Conservation (phyloP, 306 rosid species). For the Glycyrrhiza uralensis region DNA sequence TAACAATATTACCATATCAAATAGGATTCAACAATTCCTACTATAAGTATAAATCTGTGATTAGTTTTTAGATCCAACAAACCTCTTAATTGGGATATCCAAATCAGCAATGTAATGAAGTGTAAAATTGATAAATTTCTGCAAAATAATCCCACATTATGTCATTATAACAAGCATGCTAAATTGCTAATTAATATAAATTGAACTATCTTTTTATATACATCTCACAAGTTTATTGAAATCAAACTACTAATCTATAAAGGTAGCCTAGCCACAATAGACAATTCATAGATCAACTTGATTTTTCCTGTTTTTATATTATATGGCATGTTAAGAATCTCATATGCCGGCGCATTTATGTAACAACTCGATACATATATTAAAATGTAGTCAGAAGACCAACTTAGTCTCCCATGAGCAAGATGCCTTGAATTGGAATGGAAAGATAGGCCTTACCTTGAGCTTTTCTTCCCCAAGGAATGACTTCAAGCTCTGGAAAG, state of each 20-base stretch:
- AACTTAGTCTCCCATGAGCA: neutral
- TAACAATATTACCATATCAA: slow-evolving; percentile 9
- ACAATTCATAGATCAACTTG: neutral
- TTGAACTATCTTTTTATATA: neutral
- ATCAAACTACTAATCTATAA: neutral
- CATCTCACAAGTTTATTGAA: neutral
- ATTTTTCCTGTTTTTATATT: neutral
- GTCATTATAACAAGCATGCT: neutral
- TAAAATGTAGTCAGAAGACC: neutral
- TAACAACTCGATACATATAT: neutral
- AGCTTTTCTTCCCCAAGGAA: slow-evolving; percentile 69
- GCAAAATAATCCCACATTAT: slow-evolving; percentile 26
- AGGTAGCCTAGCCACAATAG: neutral
- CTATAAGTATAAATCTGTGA: neutral
- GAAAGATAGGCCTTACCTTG: slow-evolving; percentile 45
- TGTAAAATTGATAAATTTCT: slow-evolving; percentile 72
- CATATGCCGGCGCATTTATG: neutral
- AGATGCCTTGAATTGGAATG: neutral
- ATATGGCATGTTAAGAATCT: neutral
- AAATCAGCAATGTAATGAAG: slow-evolving; percentile 82
- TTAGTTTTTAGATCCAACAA: slow-evolving; percentile 41
- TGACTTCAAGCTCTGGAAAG: slow-evolving; percentile 64
- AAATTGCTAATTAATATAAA: too few relatives aligned
- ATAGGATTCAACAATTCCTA: neutral
- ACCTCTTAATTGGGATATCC: slow-evolving; percentile 88